Conservation (phyloP, 2,329 filamentous ascomycete genomes). For the Tolypocladium tundrense region DNA sequence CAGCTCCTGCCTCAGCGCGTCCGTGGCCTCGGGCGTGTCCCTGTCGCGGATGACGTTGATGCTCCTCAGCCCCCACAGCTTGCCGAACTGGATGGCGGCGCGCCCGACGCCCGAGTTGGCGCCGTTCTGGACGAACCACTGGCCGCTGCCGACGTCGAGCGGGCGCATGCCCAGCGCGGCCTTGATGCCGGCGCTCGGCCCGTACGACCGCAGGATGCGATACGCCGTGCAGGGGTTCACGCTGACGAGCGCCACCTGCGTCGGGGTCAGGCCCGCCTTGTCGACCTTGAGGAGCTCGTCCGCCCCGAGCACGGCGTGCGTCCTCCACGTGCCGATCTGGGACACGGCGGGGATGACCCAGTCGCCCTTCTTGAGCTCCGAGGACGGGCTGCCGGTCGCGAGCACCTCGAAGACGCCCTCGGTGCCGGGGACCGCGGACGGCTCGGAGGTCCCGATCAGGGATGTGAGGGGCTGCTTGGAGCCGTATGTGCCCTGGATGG, state of each 20-base stretch:
- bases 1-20: constrained; percentile 44
- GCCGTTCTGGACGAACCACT: constrained; percentile 96
- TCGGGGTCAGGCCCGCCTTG: constrained; percentile 56
- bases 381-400: constrained; percentile 48
- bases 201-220: constrained; percentile 81
- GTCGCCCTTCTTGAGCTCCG: constrained; percentile 59
- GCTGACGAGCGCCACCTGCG: constrained; percentile 78
- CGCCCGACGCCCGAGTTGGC: constrained; percentile 90
- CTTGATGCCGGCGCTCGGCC: constrained; percentile 31
- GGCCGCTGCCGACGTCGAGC: constrained; percentile 42
- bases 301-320: constrained; percentile 62
- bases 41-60: constrained; percentile 82
- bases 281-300: constrained; percentile 58
- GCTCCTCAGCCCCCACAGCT: constrained; percentile 78
- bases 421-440: constrained; percentile 74
- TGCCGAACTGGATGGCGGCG: constrained; percentile 79
- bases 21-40: constrained; percentile 52
- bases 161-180: constrained; percentile 34
- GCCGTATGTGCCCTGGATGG: constrained; percentile 93
- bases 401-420: constrained; percentile 92
- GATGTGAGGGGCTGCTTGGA: constrained; percentile 69
- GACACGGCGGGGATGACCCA: constrained; percentile 86
- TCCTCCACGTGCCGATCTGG: constrained; percentile 89
- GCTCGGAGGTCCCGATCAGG: constrained; percentile 63
- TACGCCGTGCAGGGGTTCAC: constrained; percentile 95